Percentiles rank a stretch among this genome's conserved stretches.
Conservation (phyloP, 331 rosid species). For the Quercus lobata region DNA sequence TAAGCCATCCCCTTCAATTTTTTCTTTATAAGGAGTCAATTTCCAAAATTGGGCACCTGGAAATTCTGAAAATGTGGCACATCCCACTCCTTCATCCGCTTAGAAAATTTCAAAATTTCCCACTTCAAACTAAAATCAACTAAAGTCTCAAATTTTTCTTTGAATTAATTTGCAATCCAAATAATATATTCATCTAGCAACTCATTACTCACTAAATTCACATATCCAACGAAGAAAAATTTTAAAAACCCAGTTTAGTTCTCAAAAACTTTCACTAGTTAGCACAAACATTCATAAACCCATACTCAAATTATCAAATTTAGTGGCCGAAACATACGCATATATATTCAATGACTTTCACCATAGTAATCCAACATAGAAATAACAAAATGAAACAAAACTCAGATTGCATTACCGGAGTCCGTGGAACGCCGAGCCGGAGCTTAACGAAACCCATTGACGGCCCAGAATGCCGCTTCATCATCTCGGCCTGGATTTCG, state of each 20-base stretch:
- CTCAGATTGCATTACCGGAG: conserved; percentile 38
- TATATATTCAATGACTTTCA: neutral
- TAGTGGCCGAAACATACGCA: neutral
- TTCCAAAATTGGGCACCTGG: neutral
- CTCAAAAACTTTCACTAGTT: neutral
- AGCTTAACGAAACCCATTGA: conserved; percentile 82
- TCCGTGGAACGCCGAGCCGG: conserved; percentile 56
- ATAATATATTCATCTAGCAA: neutral
- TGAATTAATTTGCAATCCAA: neutral
- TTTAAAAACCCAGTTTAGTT: neutral
- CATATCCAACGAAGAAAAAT: neutral
- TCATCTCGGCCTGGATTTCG: conserved; percentile 78
- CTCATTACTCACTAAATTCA: neutral
- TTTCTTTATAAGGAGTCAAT: too few relatives aligned
- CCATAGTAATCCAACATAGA: neutral
- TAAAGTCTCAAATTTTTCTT: neutral
- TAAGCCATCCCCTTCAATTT: neutral
- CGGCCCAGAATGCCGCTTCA: conserved; percentile 62
- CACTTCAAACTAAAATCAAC: conserved; percentile 5
- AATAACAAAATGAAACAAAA: neutral
- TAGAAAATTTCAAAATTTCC: neutral
- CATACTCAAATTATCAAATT: neutral
- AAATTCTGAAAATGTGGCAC: neutral
- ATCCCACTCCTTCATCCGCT: too few relatives aligned
- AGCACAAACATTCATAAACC: conserved; percentile 1